phyloP scores from a whole-genome alignment of 1,284 basidiomycete species.

The Malassezia arunalokei region DNA sequence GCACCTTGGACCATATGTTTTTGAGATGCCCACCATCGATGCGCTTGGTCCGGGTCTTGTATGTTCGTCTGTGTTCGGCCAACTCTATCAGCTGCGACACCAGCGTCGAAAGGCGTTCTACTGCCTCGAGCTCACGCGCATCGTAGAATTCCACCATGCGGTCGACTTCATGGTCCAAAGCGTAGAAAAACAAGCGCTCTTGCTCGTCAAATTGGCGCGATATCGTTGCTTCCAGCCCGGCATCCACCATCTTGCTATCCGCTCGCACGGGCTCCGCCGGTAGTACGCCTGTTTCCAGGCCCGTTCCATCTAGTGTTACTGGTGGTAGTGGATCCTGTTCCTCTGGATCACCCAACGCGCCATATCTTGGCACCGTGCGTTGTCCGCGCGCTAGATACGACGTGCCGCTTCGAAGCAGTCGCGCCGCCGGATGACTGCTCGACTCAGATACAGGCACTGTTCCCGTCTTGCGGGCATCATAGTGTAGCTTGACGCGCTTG shows the following conservation, averaged over 20 bases:
- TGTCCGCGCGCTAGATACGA: neutral
- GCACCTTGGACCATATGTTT: slow-evolving; percentile 17
- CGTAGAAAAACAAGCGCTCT: slow-evolving; percentile 57
- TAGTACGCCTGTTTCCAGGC: slow-evolving; percentile 10
- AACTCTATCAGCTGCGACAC: slow-evolving; percentile 56
- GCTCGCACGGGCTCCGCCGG: neutral
- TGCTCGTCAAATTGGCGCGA: slow-evolving; percentile 53
- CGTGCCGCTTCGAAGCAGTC: neutral
- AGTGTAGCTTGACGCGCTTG: slow-evolving; percentile 37
- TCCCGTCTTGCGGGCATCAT: neutral
- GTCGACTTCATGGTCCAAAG: slow-evolving; percentile 28
- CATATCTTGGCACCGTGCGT: neutral
- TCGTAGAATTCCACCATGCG: slow-evolving; percentile 56
- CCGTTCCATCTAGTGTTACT: slow-evolving; percentile 21
- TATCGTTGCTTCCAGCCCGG: slow-evolving; percentile 19
- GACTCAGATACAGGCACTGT: neutral
- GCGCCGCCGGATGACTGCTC: neutral
- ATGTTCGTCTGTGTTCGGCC: slow-evolving; percentile 38
- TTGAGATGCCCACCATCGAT: neutral
- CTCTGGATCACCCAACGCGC: neutral
- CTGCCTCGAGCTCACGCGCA: slow-evolving; percentile 61
- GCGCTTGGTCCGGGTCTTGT: slow-evolving; percentile 15
- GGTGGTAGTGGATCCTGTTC: slow-evolving; percentile 5
- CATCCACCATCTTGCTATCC: neutral
- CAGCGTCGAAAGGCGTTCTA: slow-evolving; percentile 52